phyloP scores from a whole-genome alignment of 75 land plant species.

The Azolla pinnata region DNA sequence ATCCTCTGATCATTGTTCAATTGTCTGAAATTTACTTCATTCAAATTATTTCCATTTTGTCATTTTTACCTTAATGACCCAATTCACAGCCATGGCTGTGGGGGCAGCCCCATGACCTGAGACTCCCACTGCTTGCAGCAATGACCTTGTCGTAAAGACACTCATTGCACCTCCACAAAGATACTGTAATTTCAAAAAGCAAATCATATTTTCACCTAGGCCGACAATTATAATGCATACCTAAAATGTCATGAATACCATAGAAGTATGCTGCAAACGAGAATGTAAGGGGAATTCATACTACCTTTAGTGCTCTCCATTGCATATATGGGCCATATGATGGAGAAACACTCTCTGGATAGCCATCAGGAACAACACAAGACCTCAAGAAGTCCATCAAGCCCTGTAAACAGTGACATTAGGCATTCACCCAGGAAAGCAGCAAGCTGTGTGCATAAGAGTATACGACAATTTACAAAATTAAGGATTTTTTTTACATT shows the following conservation, averaged over 20 bases:
- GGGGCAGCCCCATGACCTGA: slow-evolving; percentile 45
- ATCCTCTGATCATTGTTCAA: too few relatives aligned
- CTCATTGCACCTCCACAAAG: slow-evolving; percentile 99
- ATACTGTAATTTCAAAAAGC: slow-evolving; percentile 41
- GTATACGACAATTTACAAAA: neutral
- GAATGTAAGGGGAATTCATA: too few relatives aligned
- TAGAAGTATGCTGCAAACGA: too few relatives aligned
- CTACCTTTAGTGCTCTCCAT: slow-evolving; percentile 95
- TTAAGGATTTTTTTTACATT: neutral
- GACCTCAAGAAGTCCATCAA: slow-evolving; percentile 68
- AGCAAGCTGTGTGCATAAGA: too few relatives aligned
- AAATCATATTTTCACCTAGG: too few relatives aligned
- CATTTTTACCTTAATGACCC: slow-evolving; percentile 90
- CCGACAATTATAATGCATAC: too few relatives aligned
- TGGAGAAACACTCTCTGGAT: slow-evolving; percentile 85
- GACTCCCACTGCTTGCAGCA: slow-evolving; percentile 78
- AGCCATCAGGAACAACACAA: slow-evolving; percentile 91
- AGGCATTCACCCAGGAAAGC: neutral
- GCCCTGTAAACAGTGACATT: slow-evolving; percentile 36
- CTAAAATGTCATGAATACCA: too few relatives aligned
- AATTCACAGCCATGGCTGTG: slow-evolving; percentile 89
- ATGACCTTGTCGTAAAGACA: slow-evolving; percentile 89
- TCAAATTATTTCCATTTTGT: too few relatives aligned
- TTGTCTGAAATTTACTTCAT: too few relatives aligned
- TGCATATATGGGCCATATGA: slow-evolving; percentile 96